Conservation (phyloP, 176 grass and related monocot genomes). For the Aegilops speltoides region DNA sequence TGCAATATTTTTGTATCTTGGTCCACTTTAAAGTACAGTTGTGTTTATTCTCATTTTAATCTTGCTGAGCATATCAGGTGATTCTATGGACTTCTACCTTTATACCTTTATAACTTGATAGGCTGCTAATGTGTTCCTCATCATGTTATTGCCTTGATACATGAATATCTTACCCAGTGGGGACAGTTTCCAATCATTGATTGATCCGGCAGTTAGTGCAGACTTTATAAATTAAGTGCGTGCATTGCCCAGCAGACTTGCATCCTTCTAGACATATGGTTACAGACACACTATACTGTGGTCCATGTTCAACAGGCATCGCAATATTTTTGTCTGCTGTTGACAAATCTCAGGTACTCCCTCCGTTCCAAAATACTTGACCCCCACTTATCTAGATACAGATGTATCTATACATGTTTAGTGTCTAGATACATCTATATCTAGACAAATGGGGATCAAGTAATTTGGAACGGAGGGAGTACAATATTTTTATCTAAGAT, state of each 20-base stretch:
- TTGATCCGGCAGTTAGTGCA: conserved; percentile 10
- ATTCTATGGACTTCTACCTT: not conserved
- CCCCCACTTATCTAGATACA: too few species aligned
- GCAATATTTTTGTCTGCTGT: conserved; percentile 22
- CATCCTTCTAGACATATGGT: conserved; percentile 16
- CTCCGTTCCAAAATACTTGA: too few species aligned
- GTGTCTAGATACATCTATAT: too few species aligned
- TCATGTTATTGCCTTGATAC: conserved; percentile 14
- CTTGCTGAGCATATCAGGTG: not conserved
- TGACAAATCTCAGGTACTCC: conserved; percentile 24
- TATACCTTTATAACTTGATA: conserved; percentile 15
- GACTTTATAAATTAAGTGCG: conserved; percentile 30
- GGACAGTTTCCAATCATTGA: conserved; percentile 43
- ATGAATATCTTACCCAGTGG: conserved; percentile 30
- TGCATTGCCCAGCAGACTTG: conserved; percentile 11
- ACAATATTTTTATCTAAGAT: conserved; percentile 20
- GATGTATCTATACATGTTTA: too few species aligned
- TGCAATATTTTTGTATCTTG: not conserved
- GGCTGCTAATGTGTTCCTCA: conserved; percentile 23
- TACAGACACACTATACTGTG: conserved; percentile 20
- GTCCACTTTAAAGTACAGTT: conserved; percentile 15
- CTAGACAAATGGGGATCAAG: too few species aligned
- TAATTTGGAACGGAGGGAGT: too few species aligned
- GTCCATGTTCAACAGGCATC: conserved; percentile 35
- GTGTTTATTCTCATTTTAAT: conserved; percentile 6